Conservation (phyloP, 1,139 yeast species). For the Pichia sp. region DNA sequence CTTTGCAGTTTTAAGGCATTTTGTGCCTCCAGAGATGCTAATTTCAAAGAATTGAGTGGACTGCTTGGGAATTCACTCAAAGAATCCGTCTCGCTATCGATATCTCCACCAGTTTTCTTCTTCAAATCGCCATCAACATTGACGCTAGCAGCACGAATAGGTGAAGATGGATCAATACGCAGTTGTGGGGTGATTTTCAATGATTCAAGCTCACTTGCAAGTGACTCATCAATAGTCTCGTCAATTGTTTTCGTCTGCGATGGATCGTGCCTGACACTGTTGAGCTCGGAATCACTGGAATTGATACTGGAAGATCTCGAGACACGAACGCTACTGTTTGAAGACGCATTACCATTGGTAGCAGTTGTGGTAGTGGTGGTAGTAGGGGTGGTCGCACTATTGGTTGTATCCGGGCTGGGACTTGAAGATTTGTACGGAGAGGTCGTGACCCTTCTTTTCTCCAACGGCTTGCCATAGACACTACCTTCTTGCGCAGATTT, state of each 20-base stretch:
- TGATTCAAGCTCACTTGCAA: no score
- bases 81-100: background rate
- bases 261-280: no score
- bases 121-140: background rate
- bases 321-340: no score
- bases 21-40: conserved; percentile 14
- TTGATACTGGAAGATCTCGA: no score
- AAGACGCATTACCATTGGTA: no score
- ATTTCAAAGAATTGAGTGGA: conserved; percentile 25
- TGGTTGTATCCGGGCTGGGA: background rate
- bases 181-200: background rate
- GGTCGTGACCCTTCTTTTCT: no score
- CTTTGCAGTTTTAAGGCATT: conserved; percentile 13
- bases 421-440: no score
- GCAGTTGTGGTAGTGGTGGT: no score
- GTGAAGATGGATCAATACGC: conserved; percentile 3
- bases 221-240: no score
- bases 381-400: no score
- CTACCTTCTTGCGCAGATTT: conserved; percentile 25
- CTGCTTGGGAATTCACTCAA: conserved; percentile 16
- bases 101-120: background rate
- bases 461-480: conserved; percentile 21
- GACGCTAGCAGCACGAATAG: background rate
- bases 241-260: no score
- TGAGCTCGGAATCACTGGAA: no score